phyloP scores from a whole-genome alignment of 2,329 filamentous ascomycete species.

The Colletotrichum coccodes region DNA sequence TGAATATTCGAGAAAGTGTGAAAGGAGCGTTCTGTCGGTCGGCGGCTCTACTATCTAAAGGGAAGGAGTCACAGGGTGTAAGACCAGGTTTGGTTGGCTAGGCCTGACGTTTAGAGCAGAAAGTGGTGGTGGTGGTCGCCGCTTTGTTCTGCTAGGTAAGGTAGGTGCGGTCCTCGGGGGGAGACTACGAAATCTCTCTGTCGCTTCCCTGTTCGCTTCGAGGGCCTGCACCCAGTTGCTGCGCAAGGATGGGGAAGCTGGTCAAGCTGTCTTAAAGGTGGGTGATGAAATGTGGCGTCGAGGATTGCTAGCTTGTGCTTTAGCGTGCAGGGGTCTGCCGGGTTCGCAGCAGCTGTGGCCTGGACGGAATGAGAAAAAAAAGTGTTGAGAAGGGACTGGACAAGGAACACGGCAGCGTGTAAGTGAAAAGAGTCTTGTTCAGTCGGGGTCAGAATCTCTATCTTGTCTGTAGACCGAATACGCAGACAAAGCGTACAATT shows the following conservation, averaged over 20 bases:
- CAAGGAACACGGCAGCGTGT: slow-evolving; percentile 26
- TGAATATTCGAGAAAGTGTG: slow-evolving; percentile 8
- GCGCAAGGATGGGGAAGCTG: slow-evolving; percentile 30
- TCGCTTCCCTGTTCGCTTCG: slow-evolving; percentile 12
- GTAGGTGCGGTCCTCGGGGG: neutral
- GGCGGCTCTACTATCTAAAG: slow-evolving; percentile 17
- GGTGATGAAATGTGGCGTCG: slow-evolving; percentile 32
- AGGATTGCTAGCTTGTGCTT: slow-evolving; percentile 23
- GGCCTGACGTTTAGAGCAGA: slow-evolving; percentile 23
- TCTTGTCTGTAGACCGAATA: neutral
- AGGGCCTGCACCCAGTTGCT: slow-evolving; percentile 23
- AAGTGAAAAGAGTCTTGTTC: slow-evolving; percentile 11
- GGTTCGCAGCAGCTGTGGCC: slow-evolving; percentile 16
- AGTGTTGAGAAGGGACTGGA: slow-evolving; percentile 27
- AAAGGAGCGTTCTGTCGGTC: neutral
- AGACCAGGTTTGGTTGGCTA: slow-evolving; percentile 9
- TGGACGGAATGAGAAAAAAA: slow-evolving; percentile 21
- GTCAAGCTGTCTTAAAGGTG: slow-evolving; percentile 23
- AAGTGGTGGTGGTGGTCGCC: neutral
- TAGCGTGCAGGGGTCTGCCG: slow-evolving; percentile 30
- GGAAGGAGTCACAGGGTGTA: slow-evolving; percentile 23
- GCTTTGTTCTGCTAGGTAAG: slow-evolving; percentile 13
- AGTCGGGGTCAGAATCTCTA: neutral
- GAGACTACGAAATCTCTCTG: slow-evolving; percentile 5
- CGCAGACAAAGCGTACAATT: neutral